phyloP scores from a whole-genome alignment of 169 alveolate species.

The Sarcocystis neurona region DNA sequence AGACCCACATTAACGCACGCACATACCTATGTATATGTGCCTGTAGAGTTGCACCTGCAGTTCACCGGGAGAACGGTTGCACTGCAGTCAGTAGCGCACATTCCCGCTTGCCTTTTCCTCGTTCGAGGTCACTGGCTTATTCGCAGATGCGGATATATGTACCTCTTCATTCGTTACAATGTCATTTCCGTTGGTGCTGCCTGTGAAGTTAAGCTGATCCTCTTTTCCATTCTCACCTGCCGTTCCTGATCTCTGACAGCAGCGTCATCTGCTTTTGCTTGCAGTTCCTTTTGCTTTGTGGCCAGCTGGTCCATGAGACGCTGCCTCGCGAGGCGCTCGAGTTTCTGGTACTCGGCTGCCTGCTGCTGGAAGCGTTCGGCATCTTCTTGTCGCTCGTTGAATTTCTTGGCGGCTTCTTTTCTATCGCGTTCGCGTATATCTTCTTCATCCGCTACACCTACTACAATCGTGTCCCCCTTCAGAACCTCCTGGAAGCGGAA shows the following conservation, averaged over 20 bases:
- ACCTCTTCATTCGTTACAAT: too few relatives aligned
- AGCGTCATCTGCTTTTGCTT: constrained; percentile 50
- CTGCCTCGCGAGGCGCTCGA: constrained; percentile 53
- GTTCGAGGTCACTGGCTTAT: too few relatives aligned
- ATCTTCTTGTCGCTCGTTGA: constrained; percentile 46
- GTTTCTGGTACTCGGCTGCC: constrained; percentile 28
- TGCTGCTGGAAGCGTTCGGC: constrained; percentile 44
- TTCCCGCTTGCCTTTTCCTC: too few relatives aligned
- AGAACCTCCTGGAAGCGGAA: constrained; percentile 34
- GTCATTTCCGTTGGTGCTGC: too few relatives aligned
- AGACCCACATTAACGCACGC: too few relatives aligned
- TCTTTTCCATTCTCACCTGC: background rate
- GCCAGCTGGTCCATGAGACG: constrained; percentile 46
- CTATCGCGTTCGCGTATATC: constrained; percentile 49
- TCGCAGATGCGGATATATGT: too few relatives aligned
- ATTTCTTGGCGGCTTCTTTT: constrained; percentile 46
- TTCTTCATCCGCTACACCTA: constrained; percentile 56
- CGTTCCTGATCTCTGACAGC: constrained; percentile 22
- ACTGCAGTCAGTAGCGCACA: too few relatives aligned
- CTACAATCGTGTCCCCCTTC: constrained; percentile 34
- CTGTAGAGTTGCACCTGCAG: too few relatives aligned
- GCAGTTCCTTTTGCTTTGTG: constrained; percentile 36
- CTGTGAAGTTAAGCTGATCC: too few relatives aligned
- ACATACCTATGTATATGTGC: too few relatives aligned
- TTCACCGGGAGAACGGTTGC: too few relatives aligned